Evolutionary conservation across 2,329 filamentous ascomycete genomes (phyloP), one percentile per base, ranked within the genome.

Genomic region (Mycogone perniciosa): DNA sequence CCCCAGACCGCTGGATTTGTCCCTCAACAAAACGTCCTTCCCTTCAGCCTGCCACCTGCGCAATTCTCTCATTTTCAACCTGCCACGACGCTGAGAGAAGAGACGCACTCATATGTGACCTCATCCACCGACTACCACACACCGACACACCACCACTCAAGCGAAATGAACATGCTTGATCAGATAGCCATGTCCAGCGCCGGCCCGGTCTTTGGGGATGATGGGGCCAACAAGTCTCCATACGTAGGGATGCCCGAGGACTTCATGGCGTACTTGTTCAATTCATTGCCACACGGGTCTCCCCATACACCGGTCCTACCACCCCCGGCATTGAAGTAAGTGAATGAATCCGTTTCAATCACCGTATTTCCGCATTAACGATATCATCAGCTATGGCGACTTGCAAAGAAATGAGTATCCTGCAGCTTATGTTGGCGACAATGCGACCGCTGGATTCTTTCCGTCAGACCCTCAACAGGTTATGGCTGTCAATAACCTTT

Each of bases 201-300:
- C 4, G 88, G 95, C 59, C 89, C 92, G 1, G 85, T 96, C 29
- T 96, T 96, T 67, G 89, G 89, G 11, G 89, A 95, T 60, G 85
- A 82, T 13, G 84, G 89, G 54, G 61, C 81, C 38, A 91, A 88
- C 59, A 88, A 92, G 51, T 95, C 90, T 3, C 90, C 92, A 0
- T 92, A 92, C 63, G 77, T 79, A 4, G 85, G 86, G 7, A 87
- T 95, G 72, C 86, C 88, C 0, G 89, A 95, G 63, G 89, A 95
- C 62, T 93, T 93, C 61, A 85, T 91, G 57, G 84, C 86, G 5
- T 95, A 87, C 75, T 69, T 95, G 29, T 95, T 95, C 69, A 91
- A 87, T 63, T 65, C 67, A 3, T 54, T 65, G 30, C 57, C 38
- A 37, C 48, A 57, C 39, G 49, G 56, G 38, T 61, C 64, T 7